Percentiles rank a stretch among this genome's conserved stretches.
Conservation (phyloP, 2,329 filamentous ascomycete species). For the Trichoderma koningii region DNA sequence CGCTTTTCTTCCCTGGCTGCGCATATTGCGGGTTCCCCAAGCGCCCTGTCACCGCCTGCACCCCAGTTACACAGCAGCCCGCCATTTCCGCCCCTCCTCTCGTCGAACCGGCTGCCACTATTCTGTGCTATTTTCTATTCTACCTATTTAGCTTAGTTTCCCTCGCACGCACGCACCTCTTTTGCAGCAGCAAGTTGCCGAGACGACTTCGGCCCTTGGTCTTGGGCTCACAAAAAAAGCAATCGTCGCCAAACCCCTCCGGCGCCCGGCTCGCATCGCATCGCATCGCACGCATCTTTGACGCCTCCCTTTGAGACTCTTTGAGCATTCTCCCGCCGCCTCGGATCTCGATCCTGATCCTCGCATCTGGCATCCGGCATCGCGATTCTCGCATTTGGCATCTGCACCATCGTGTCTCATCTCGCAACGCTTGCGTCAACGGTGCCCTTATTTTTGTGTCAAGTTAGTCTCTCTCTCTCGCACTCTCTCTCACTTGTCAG, state of each 20-base stretch:
- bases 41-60: slow-evolving; percentile 33
- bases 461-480: slow-evolving; percentile 20
- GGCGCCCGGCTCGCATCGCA: background rate
- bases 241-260: slow-evolving; percentile 25
- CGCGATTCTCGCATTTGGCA: background rate
- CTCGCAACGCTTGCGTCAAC: slow-evolving; percentile 5
- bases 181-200: background rate
- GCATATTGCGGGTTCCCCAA: slow-evolving; percentile 25
- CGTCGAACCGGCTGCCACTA: slow-evolving; percentile 12
- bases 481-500: slow-evolving; percentile 12
- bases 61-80: slow-evolving; percentile 28
- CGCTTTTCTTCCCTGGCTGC: slow-evolving; percentile 14
- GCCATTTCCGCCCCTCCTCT: slow-evolving; percentile 27
- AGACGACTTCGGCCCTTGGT: slow-evolving; percentile 20
- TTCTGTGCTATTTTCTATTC: background rate
- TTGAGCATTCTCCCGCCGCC: background rate
- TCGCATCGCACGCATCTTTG: slow-evolving; percentile 19
- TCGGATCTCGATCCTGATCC: background rate
- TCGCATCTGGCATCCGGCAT: background rate
- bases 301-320: background rate
- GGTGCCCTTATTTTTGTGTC: slow-evolving; percentile 20
- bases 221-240: slow-evolving; percentile 27
- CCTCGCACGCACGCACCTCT: background rate
- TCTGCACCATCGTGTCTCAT: background rate
- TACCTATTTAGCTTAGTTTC: background rate